phyloP scores from a whole-genome alignment of 768 basidiomycete genomes.

The Boletellus ananiceps region DNA sequence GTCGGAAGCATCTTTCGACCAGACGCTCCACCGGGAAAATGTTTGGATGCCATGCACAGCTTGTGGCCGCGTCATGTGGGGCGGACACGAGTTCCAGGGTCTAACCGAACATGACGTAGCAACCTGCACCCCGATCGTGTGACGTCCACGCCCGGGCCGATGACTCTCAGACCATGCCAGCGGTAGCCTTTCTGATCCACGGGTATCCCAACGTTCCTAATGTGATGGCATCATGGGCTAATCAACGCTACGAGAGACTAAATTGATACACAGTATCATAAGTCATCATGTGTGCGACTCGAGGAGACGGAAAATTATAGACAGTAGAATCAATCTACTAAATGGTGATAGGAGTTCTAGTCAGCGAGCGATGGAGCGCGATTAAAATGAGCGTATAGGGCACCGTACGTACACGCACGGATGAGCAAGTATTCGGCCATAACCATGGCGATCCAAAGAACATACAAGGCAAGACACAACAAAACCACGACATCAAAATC shows the following conservation, averaged over 20 bases:
- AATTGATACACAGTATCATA: conserved; percentile 30
- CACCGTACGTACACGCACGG: neutral
- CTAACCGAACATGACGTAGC: no score
- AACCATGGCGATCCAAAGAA: neutral
- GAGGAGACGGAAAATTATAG: conserved; percentile 2
- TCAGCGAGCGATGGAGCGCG: neutral
- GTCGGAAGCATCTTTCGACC: no score
- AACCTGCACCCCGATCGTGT: no score
- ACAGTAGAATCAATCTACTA: conserved; percentile 30
- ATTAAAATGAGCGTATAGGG: conserved; percentile 6
- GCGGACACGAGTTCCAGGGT: no score
- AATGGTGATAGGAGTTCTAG: neutral
- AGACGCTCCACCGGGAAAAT: no score
- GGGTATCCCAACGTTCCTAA: no score
- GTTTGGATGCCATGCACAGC: no score
- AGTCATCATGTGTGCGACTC: conserved; percentile 1
- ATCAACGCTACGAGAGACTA: conserved; percentile 1
- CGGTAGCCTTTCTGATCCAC: no score
- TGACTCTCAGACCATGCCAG: no score
- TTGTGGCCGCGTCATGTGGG: no score
- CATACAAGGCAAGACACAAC: neutral
- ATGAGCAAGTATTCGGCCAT: neutral
- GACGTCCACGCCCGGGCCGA: no score
- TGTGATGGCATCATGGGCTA: neutral
- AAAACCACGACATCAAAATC: neutral